Conservation (phyloP, 345 rosid species). For the Moringa oleifera region DNA sequence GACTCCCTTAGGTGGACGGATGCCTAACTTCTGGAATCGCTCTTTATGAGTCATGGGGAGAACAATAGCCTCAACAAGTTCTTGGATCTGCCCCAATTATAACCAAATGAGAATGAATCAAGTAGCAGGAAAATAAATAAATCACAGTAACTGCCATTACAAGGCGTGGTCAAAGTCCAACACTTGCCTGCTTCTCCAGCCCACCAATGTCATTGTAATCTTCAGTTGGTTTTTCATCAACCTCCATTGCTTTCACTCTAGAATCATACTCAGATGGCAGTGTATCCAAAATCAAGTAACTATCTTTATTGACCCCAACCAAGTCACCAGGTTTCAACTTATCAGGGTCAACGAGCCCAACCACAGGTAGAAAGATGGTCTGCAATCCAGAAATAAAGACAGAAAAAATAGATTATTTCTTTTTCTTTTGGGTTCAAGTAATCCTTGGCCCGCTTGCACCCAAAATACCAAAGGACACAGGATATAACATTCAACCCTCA, state of each 20-base stretch:
- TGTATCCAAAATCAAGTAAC: slow-evolving; percentile 91
- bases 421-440: no score
- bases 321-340: slow-evolving; percentile 95
- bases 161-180: background rate
- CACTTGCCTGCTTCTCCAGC: slow-evolving; percentile 84
- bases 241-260: slow-evolving; percentile 99
- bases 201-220: slow-evolving; percentile 99
- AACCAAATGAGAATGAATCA: background rate
- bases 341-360: slow-evolving; percentile 98
- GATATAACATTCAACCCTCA: no score
- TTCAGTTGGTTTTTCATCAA: slow-evolving; percentile 97
- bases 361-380: slow-evolving; percentile 98
- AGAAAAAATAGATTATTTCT: background rate
- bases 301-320: slow-evolving; percentile 98
- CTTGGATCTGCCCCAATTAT: slow-evolving; percentile 69
- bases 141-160: background rate
- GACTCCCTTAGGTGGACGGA: slow-evolving; percentile 98
- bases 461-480: no score
- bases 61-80: slow-evolving; percentile 97
- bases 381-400: slow-evolving; percentile 24
- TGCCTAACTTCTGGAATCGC: slow-evolving; percentile 82
- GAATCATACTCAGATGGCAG: slow-evolving; percentile 97
- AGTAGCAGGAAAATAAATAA: background rate
- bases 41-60: slow-evolving; percentile 98
- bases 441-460: no score